phyloP scores from a whole-genome alignment of 768 basidiomycete genomes.

The Pleurotus ostreatus region DNA sequence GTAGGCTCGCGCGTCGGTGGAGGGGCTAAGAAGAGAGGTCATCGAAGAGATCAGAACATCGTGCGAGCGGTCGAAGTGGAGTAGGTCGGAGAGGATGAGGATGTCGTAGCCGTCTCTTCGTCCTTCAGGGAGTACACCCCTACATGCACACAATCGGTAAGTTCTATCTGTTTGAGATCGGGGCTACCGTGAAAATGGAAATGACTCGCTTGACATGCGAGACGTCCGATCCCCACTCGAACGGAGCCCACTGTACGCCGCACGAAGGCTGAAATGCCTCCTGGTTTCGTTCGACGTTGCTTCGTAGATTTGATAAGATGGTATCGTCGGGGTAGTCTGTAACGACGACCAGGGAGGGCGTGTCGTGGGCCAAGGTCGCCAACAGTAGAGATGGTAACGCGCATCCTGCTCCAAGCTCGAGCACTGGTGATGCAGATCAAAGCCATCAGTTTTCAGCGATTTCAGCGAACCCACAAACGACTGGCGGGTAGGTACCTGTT shows the following conservation, averaged over 20 bases:
- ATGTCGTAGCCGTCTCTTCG: slow-evolving; percentile 41
- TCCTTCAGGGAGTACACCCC: slow-evolving; percentile 16
- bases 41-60: slow-evolving; percentile 50
- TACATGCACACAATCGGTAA: slow-evolving; percentile 7
- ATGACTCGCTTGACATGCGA: background rate
- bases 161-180: background rate
- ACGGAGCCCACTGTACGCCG: slow-evolving; percentile 41
- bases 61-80: slow-evolving; percentile 66
- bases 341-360: slow-evolving; percentile 51
- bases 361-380: slow-evolving; percentile 31
- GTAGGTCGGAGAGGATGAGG: slow-evolving; percentile 66
- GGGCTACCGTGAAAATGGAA: background rate
- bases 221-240: slow-evolving; percentile 58
- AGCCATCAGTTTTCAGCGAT: background rate
- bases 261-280: slow-evolving; percentile 31
- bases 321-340: slow-evolving; percentile 68
- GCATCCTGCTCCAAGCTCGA: slow-evolving; percentile 72
- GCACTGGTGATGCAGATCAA: slow-evolving; percentile 29
- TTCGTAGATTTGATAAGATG: slow-evolving; percentile 52
- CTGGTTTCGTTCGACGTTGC: slow-evolving; percentile 52
- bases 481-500: slow-evolving; percentile 31
- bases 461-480: background rate
- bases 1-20: slow-evolving; percentile 40
- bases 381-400: slow-evolving; percentile 64
- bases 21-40: slow-evolving; percentile 39